A percentile compares a stretch with the other conserved stretches of the same genome.
Evolutionary conservation across 495 filamentous ascomycete species (phyloP).

Genomic region (Durotheca rogersii): DNA sequence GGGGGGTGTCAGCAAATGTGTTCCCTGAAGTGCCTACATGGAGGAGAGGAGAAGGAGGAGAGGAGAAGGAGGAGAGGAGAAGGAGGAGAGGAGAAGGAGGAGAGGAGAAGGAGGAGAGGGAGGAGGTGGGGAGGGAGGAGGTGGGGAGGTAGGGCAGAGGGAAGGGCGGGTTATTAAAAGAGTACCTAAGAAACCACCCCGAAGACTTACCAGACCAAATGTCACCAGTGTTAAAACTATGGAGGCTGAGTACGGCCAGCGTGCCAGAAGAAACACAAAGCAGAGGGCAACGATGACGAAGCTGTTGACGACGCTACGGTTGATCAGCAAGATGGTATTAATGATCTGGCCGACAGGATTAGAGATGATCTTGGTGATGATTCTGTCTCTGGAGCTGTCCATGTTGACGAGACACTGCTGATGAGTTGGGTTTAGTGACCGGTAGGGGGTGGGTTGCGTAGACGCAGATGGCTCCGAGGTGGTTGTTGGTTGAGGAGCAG

Average conservation of each 20-base stretch:
- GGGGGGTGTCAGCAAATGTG: slow-evolving; percentile 1
- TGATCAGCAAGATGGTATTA: too few species aligned
- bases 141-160: too few species aligned
- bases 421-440: slow-evolving; percentile 6
- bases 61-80: neutral
- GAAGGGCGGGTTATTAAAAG: too few species aligned
- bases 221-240: too few species aligned
- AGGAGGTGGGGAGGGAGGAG: slow-evolving; percentile 20
- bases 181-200: too few species aligned
- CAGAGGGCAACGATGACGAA: too few species aligned
- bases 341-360: neutral
- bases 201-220: too few species aligned
- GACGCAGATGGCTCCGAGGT: neutral
- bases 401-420: slow-evolving; percentile 10
- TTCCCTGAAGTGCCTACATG: neutral
- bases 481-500: slow-evolving; percentile 1
- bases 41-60: neutral
- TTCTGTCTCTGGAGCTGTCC: slow-evolving; percentile 1
- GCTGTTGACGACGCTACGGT: neutral
- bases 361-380: slow-evolving; percentile 4
- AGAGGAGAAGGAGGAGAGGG: slow-evolving; percentile 21
- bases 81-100: neutral
- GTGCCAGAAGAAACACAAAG: too few species aligned
- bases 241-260: too few species aligned
- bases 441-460: neutral